Base-by-base conservation (phyloP, 208 protist genomes). In the Angomonas deanei region DNA sequence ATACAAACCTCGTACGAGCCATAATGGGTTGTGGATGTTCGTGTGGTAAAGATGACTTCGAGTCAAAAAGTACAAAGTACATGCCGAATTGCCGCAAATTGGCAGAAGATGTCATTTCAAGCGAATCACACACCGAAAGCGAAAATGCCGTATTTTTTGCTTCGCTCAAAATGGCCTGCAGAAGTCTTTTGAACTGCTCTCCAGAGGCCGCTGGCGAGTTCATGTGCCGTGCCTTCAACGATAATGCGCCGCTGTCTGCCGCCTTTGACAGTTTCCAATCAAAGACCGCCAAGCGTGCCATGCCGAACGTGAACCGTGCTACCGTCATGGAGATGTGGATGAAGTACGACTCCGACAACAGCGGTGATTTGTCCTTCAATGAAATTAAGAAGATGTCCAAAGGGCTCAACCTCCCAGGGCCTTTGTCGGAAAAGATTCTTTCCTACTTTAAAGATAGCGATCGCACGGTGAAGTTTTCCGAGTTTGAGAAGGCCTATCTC, bases 261-360 rank as follows among this genome's bases (percentile, higher is more conserved):
- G 75, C 70, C 5, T 74, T 85, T n/a, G 78, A 82, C 47, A 31
- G 0, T 10, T 88, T 76, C 49, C 42, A 78, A 52, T 54, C 55
- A 27, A 68, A 61, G 19, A 72, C 61, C 10, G 57, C 47, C 1
- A 19, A 27, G 6, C 60, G 39, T 23, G 61, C 80, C 1, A 38
- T 53, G 36, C 70, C 73, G n/a, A 76, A 84, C 64, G 19, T 76
- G 21, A 80, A 78, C 42, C 72, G 70, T 42, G 71, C 76, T 34
- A 86, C 76, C 57, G 72, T 86, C 39, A 86, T 88, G 81, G 73
- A 81, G 64, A 66, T 88, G 54, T 89, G 79, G 82, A 80, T 86
- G 73, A 74, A 56, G 42, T 86, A 86, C 63, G 77, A 85, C 71
- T 47, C 59, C 11, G 80, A 88, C 67, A 63, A 72, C 67, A 89